phyloP scores from a whole-genome alignment of 345 rosid species.

The Melastoma malabathricum region DNA sequence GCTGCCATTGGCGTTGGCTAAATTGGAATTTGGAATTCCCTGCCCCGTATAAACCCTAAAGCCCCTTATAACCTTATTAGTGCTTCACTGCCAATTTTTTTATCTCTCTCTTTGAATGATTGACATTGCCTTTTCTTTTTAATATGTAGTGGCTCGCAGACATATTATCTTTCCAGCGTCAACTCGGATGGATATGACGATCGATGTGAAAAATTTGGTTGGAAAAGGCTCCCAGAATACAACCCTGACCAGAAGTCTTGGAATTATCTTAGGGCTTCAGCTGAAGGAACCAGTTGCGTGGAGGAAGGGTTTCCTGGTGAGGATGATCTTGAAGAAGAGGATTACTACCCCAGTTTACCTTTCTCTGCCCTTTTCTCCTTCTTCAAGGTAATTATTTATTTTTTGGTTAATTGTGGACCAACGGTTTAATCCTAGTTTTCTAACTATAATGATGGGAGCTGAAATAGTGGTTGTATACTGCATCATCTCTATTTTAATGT shows the following conservation, averaged over 20 bases:
- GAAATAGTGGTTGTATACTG: no score
- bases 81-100: no score
- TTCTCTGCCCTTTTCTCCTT: slow-evolving; percentile 86
- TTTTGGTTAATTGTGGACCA: slow-evolving; percentile 36
- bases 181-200: slow-evolving; percentile 60
- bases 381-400: slow-evolving; percentile 44
- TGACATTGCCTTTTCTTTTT: slow-evolving; percentile 8
- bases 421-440: slow-evolving; percentile 66
- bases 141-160: slow-evolving; percentile 53
- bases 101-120: no score
- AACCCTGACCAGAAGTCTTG: slow-evolving; percentile 65
- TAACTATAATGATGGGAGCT: slow-evolving; percentile 16
- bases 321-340: slow-evolving; percentile 82
- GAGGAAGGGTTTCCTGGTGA: slow-evolving; percentile 37
- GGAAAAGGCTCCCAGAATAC: slow-evolving; percentile 61
- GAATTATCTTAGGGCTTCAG: slow-evolving; percentile 58
- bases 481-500: no score
- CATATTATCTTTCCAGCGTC: slow-evolving; percentile 50
- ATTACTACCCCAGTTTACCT: slow-evolving; percentile 85
- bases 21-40: no score
- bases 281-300: slow-evolving; percentile 28
- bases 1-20: no score
- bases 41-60: no score
- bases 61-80: no score
- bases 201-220: slow-evolving; percentile 58